Evolutionary conservation across 352 stramenopile genomes (phyloP).

Genomic region (Blastocystis hominis): DNA sequence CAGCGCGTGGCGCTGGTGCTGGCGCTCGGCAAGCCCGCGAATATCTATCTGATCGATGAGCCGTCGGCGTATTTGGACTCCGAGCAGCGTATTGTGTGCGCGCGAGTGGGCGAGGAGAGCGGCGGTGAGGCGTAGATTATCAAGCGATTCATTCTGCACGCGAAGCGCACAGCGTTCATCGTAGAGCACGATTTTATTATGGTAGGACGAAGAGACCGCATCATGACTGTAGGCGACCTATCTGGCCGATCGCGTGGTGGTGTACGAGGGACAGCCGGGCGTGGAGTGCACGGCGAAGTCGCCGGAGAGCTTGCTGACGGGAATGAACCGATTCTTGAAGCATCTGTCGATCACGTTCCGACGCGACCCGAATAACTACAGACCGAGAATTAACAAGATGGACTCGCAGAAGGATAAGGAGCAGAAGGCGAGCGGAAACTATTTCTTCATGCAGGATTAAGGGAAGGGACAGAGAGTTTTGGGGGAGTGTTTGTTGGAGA

Average conservation of each 20-base stretch:
- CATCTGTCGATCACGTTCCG: constrained; percentile 96
- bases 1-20: constrained; percentile 95
- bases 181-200: constrained; percentile 99
- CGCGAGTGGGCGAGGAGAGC: constrained; percentile 67
- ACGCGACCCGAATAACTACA: constrained; percentile 94
- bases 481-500: background rate
- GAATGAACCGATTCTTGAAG: constrained; percentile 99
- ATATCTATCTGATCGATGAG: constrained; percentile 99
- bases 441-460: constrained; percentile 91
- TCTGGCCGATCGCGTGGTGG: constrained; percentile 73
- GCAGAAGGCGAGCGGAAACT: constrained; percentile 90
- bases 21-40: constrained; percentile 88
- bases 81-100: constrained; percentile 94
- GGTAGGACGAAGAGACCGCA: too few species aligned
- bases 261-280: constrained; percentile 80
- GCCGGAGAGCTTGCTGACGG: constrained; percentile 83
- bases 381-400: constrained; percentile 86
- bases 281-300: constrained; percentile 88
- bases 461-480: too few species aligned
- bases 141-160: constrained; percentile 98
- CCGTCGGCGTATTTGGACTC: constrained; percentile 96
- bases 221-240: too few species aligned
- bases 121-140: constrained; percentile 74
- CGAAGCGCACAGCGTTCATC: constrained; percentile 98
- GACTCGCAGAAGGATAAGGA: constrained; percentile 91